Evolutionary conservation across 306 rosid genomes (phyloP), one percentile per base, ranked within the genome.

Genomic region (Prunus salicina): DNA sequence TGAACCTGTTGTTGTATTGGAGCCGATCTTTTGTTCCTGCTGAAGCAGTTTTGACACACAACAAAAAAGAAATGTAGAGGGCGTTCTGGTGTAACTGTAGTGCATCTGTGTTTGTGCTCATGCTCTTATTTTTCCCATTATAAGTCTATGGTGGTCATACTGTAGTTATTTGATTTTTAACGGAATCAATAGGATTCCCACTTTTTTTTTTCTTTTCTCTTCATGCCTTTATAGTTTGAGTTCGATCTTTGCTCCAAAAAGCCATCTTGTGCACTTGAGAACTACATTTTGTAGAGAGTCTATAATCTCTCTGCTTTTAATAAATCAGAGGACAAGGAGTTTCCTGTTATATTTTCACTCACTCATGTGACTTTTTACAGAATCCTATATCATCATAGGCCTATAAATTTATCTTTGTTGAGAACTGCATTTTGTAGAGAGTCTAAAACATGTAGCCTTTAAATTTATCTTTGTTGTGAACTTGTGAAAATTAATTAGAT

Each of bases 281-380:
- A 34, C 32, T 55, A 20, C 60, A n/a, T 38, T 50, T 55, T 2
- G 3, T 45, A 60, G 82, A 64, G 68, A 58, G 51, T 73, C 50
- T 74, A 78, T 80, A 64, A 76, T 79, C 49, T 77, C 64, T 73
- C 69, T 76, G 32, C 64, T 88, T 32, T 66, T 74, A 4, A 57
- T 77, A 72, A 85, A 81, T 82, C 78, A 61, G 81, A 82, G 90
- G 86, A 58, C 69, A 79, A 72, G 73, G 82, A 79, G 58, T 70
- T 82, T 79, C 34, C 32, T 81, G 50, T 72, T 69, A 70, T 73
- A 61, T 3, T 43, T 67, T 62, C 43, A 77, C 79, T 47, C 73
- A 72, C 76, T 70, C 79, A 3, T 83, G 64, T 75, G 77, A 67
- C 78, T 77, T 78, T 80, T 76, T 74, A 58, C 67, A 55, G 79